Evolutionary conservation across 1,284 basidiomycete genomes (phyloP), one percentile per base, ranked within the genome.

Genomic region (Naganishia sp.): DNA sequence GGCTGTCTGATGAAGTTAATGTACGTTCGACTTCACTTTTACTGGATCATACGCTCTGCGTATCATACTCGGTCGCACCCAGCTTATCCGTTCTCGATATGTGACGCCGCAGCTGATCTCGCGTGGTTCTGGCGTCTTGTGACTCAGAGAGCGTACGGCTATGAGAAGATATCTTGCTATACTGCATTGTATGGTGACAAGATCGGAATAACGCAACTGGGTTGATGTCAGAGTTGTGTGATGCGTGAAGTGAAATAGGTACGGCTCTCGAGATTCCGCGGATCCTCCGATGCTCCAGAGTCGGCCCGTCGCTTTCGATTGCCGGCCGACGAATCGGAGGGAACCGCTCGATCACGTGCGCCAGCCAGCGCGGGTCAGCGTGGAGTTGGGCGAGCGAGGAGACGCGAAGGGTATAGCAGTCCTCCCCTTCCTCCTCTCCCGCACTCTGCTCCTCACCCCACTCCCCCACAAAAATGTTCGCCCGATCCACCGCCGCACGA

Each of bases 401-500:
- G 25, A 25, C 11, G 21, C 25, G 16, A 31, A 18, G 10, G 25
- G n/a, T 50, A 25, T 42, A 28, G 48, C 55, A 21, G 6, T 49
- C 18, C 13, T 43, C 42, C 2, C 31, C 25, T 55, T 46, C 54
- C 55, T 43, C 48, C 43, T 52, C 55, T 39, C 5, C 10, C 53
- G 11, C 31, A 39, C 11, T 7, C 53, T 28, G 31, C 59, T 5
- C 52, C 6, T 39, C 48, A 44, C 36, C 39, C 25, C 13, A 42
- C 28, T 23, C 49, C 46, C 53, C 15, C 33, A 48, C 42, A 21
- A 64, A 64, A 46, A 72, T 72, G 71, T 71, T 72, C 66, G 71
- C 71, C 45, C 65, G 65, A 52, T 63, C 63, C 44, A 57, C 70
- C 39, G 53, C 63, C 9, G 46, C 53, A 60, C 44, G 56, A 53